phyloP scores from a whole-genome alignment of 2,329 filamentous ascomycete species.

The Nigrospora oryzae region DNA sequence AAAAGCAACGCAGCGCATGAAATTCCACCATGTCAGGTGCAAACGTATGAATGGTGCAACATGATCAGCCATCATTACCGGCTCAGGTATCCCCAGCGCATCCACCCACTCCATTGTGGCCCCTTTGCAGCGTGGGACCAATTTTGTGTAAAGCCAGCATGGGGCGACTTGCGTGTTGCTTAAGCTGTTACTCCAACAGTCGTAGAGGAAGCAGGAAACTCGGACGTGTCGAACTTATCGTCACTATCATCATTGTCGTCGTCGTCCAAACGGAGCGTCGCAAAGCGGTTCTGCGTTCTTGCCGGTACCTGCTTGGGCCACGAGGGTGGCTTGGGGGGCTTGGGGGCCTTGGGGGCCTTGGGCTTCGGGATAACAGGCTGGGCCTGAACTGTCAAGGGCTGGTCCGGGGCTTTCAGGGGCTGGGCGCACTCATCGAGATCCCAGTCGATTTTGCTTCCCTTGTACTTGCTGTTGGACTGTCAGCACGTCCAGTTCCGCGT shows the following conservation, averaged over 20 bases:
- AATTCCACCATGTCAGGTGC: too few species aligned
- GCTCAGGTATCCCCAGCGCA: too few species aligned
- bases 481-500: conserved; percentile 4
- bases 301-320: conserved; percentile 6
- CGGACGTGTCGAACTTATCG: conserved; percentile 20
- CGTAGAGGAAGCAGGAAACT: conserved; percentile 14
- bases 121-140: too few species aligned
- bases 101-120: too few species aligned
- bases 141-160: too few species aligned
- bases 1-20: too few species aligned
- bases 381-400: too few species aligned
- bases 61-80: too few species aligned
- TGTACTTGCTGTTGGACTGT: conserved; percentile 51
- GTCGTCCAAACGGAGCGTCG: conserved; percentile 18
- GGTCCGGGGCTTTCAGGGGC: conserved; percentile 29
- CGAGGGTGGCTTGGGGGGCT: conserved; percentile 4
- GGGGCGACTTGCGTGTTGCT: not conserved
- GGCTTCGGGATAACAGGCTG: conserved; percentile 14
- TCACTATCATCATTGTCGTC: conserved; percentile 18
- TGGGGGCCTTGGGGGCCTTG: conserved; percentile 3
- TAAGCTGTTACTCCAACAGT: conserved; percentile 14
- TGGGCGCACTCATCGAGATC: conserved; percentile 64
- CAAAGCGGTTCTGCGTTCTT: conserved; percentile 16
- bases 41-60: too few species aligned
- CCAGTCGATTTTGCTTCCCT: conserved; percentile 62